Conservation (phyloP, 352 stramenopile genomes). For the Globisporangium yorkense region DNA sequence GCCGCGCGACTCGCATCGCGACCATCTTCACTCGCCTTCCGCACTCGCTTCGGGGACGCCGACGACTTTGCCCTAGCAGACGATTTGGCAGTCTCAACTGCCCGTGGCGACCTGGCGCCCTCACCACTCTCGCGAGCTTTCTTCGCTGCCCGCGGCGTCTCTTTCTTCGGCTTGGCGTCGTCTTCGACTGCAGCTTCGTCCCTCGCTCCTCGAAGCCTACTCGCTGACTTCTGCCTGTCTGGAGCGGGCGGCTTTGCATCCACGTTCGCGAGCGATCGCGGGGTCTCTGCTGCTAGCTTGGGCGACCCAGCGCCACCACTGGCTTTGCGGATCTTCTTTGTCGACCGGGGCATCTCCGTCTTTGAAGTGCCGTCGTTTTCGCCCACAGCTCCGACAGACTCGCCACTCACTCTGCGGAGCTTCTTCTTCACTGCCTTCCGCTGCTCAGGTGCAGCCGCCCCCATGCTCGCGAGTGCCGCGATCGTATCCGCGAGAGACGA, state of each 20-base stretch:
- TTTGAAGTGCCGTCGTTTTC: not conserved
- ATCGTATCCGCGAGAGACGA: not conserved
- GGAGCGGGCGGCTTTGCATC: not conserved
- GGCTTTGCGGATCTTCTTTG: not conserved
- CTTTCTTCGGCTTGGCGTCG: not conserved
- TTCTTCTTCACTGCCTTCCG: conserved; percentile 1
- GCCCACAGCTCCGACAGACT: not conserved
- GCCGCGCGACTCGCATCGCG: not conserved
- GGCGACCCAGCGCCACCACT: not conserved
- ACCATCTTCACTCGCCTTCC: not conserved
- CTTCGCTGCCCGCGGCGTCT: not conserved
- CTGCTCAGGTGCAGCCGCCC: not conserved
- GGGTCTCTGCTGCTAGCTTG: not conserved
- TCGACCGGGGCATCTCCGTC: not conserved
- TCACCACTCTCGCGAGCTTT: not conserved
- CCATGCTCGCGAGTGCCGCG: not conserved
- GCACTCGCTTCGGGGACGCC: not conserved
- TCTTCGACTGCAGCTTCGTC: not conserved
- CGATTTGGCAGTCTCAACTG: not conserved
- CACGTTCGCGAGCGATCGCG: not conserved
- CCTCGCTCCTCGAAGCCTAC: not conserved
- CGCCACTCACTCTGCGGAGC: not conserved
- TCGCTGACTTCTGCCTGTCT: not conserved
- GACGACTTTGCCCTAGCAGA: not conserved
- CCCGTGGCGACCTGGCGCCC: not conserved